phyloP scores from a whole-genome alignment of 2,329 filamentous ascomycete genomes.

The Penicillium fuscoglaucum region DNA sequence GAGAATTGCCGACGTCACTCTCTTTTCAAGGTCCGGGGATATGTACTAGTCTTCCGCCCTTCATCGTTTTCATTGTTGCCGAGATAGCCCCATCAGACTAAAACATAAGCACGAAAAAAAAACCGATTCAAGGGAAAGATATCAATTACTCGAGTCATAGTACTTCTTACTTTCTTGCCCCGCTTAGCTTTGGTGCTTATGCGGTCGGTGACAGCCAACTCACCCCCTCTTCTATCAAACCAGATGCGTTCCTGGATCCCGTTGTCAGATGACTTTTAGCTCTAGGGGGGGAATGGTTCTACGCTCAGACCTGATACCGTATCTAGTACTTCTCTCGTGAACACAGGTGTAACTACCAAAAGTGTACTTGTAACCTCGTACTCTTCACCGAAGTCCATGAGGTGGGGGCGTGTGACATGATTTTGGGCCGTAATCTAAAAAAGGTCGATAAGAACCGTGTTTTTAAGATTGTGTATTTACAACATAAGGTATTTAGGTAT shows the following conservation, averaged over 20 bases:
- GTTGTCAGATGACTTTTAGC: conserved; percentile 20
- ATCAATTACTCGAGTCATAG: not conserved
- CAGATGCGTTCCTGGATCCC: conserved; percentile 31
- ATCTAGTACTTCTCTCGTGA: not conserved
- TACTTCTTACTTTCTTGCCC: not conserved
- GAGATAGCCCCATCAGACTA: not conserved
- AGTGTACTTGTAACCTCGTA: not conserved
- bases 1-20: conserved; percentile 22
- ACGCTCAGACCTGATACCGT: conserved; percentile 20
- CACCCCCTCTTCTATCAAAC: conserved; percentile 14
- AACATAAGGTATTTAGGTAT: not conserved
- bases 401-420: conserved; percentile 6
- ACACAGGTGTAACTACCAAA: conserved; percentile 3
- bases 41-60: conserved; percentile 7
- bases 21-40: conserved; percentile 15
- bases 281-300: not conserved
- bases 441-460: not conserved
- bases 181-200: conserved; percentile 3
- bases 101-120: not conserved
- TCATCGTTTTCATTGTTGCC: not conserved
- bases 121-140: not conserved
- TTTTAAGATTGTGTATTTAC: not conserved
- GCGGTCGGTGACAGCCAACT: conserved; percentile 3
- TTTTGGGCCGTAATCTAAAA: conserved; percentile 5
- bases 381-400: conserved; percentile 5